Evolutionary conservation across 2,329 filamentous ascomycete species (phyloP), one percentile per base, ranked within the genome.

Genomic region (Paracorniculantispora psalliotae): DNA sequence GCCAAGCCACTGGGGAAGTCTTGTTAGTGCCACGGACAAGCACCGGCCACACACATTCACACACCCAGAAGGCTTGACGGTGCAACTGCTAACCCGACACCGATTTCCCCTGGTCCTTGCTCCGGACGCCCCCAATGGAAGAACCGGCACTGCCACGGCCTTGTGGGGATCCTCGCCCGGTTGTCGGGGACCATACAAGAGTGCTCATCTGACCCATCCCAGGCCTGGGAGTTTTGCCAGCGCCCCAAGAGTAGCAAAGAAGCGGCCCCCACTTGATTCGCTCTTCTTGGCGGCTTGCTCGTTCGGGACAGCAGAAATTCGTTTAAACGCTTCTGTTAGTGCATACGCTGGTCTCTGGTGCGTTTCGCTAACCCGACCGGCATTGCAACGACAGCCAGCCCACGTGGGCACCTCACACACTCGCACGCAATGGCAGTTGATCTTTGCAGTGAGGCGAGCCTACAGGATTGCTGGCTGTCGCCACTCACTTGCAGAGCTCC

Each of bases 31-130:
- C 6, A 17, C 2, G 12, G 7, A 30, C 17, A 48, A 30, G 37
- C 17, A 26, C 39, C 50, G 39, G 17, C 35, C n/a, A n/a, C n/a
- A n/a, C n/a, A n/a, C n/a, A n/a, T n/a, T n/a, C 50, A 19, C 33
- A 33, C 15, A 21, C 25, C 17, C 44, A 8, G 35, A 53, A 53
- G 41, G 23, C 37, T 54, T 55, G 52, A 55, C 52, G 52, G 52
- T 13, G 12, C 52, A 46, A 46, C 52, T 55, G 9, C 52, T 47
- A 55, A 55, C 52, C 52, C 52, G 52, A 47, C 23, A 43, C 50
- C 37, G 35, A 30, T 43, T 43, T 26, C n/a, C 19, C 4, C 25
- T 48, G 44, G 25, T n/a, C n/a, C n/a, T n/a, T n/a, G n/a, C n/a
- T n/a, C n/a, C n/a, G n/a, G n/a, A n/a, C n/a, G n/a, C n/a, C n/a